Base-by-base conservation (phyloP, 257 asterid species). In the Rubia yunnanensis region DNA sequence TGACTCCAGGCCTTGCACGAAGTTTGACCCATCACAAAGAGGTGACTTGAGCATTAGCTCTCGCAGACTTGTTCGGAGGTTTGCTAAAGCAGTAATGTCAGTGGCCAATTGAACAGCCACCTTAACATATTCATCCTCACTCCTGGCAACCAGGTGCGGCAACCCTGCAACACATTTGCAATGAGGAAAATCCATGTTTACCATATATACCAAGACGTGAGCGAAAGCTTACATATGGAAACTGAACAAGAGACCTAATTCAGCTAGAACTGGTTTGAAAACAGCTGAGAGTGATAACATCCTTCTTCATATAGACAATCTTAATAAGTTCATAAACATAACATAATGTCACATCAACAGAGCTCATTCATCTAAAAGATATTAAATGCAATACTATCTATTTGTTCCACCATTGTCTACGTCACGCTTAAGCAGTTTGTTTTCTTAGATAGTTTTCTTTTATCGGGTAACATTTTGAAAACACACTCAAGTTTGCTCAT, bases 31-130 rank as follows among this genome's bases (percentile, higher is more conserved):
- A 18, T 86, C 81, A 71, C 98, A 88, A 44, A 90, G 95, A 38
- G 95, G 96, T 28, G 99, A 94, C 36, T 84, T 90, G 30, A 79
- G 73, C 99, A 94, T 94, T 63, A 86, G 92, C 69, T 81, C 88
- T 22, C 99, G 82, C 55, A 94, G 82, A 66, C 70, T 79, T 83
- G 72, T 74, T 78, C 98, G 85, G 81, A 90, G 73, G 75, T 77
- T 80, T n/a, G 96, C 79, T 72, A 94, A 94, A 64, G 91, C 82
- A 7, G 83, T 70, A 34, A 88, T 56, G 63, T 94, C 95, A 0
- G 92, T 79, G 61, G 95, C 96, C 73, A 94, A 74, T 69, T 84
- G 69, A 61, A 86, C 20, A 66, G 98, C 96, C 78, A 70, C 71
- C 72, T 81, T 77, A 48, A 90, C 96, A 57, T 94, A 94, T 73